Conservation (phyloP, 768 basidiomycete genomes). For the Pisolithus sp. region DNA sequence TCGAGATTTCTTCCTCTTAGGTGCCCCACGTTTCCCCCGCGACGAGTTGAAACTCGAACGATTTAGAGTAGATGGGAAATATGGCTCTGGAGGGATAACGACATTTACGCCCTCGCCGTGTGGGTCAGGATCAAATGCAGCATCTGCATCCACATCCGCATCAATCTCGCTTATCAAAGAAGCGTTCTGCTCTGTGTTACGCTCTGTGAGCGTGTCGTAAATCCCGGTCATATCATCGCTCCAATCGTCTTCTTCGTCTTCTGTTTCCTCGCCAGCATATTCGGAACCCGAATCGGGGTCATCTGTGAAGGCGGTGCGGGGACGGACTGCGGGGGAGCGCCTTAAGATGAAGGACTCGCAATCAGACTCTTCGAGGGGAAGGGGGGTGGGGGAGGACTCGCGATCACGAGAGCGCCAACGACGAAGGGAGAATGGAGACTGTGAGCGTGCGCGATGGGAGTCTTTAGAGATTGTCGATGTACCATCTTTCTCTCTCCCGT, state of each 20-base stretch:
- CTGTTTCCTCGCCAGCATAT: slow-evolving; percentile 38
- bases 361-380: slow-evolving; percentile 52
- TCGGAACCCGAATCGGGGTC: slow-evolving; percentile 65
- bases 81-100: slow-evolving; percentile 76
- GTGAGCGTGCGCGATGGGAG: slow-evolving; percentile 58
- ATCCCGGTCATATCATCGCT: slow-evolving; percentile 47
- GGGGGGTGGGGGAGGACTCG: slow-evolving; percentile 50
- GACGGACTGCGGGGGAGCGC: slow-evolving; percentile 39
- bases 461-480: slow-evolving; percentile 42
- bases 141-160: slow-evolving; percentile 48
- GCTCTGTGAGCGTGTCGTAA: slow-evolving; percentile 77
- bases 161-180: slow-evolving; percentile 16
- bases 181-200: slow-evolving; percentile 84
- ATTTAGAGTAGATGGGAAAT: slow-evolving; percentile 72
- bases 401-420: slow-evolving; percentile 54
- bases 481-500: slow-evolving; percentile 27
- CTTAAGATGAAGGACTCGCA: slow-evolving; percentile 32
- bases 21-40: slow-evolving; percentile 27
- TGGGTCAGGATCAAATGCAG: slow-evolving; percentile 63
- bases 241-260: slow-evolving; percentile 56
- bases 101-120: slow-evolving; percentile 91
- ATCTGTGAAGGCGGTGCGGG: slow-evolving; percentile 58
- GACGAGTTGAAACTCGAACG: slow-evolving; percentile 35
- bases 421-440: slow-evolving; percentile 76
- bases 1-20: slow-evolving; percentile 55